A percentile compares a stretch with the other conserved stretches of the same genome.
phyloP scores from a whole-genome alignment of 306 rosid species.

The Prunus dulcis region DNA sequence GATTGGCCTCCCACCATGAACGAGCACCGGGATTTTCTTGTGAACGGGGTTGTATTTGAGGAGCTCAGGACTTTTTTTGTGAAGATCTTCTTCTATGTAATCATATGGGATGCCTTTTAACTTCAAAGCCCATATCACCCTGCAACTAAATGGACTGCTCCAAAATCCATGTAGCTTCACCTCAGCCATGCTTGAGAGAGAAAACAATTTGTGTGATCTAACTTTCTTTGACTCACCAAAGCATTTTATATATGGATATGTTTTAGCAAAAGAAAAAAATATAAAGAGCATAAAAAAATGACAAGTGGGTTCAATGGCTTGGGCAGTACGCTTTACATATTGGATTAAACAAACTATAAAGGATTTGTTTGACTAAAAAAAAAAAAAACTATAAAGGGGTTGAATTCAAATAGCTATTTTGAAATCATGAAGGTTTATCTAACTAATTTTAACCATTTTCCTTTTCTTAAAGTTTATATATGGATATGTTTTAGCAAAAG shows the following conservation, averaged over 20 bases:
- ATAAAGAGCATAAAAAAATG: too few species aligned
- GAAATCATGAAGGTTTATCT: too few species aligned
- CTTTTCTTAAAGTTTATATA: too few species aligned
- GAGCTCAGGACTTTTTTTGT: constrained; percentile 20
- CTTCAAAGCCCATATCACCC: constrained; percentile 49
- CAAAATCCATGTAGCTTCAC: constrained; percentile 44
- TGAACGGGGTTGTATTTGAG: constrained; percentile 42
- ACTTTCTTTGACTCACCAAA: neutral
- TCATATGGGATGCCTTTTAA: constrained; percentile 40
- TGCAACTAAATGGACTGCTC: constrained; percentile 43
- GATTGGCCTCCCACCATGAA: constrained; percentile 24
- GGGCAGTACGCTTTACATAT: neutral
- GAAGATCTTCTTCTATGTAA: constrained; percentile 41
- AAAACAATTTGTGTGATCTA: neutral
- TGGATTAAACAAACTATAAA: neutral
- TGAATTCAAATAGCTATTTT: too few species aligned
- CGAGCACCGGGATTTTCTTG: constrained; percentile 30
- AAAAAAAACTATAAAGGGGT: too few species aligned
- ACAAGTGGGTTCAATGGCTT: neutral
- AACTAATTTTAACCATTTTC: too few species aligned
- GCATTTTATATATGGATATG: neutral
- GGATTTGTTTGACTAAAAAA: too few species aligned
- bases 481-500: too few species aligned
- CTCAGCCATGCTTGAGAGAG: constrained; percentile 14
- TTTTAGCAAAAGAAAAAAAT: too few species aligned